Evolutionary conservation across 2,329 filamentous ascomycete species (phyloP).

Genomic region (Incumbomyces lentus): DNA sequence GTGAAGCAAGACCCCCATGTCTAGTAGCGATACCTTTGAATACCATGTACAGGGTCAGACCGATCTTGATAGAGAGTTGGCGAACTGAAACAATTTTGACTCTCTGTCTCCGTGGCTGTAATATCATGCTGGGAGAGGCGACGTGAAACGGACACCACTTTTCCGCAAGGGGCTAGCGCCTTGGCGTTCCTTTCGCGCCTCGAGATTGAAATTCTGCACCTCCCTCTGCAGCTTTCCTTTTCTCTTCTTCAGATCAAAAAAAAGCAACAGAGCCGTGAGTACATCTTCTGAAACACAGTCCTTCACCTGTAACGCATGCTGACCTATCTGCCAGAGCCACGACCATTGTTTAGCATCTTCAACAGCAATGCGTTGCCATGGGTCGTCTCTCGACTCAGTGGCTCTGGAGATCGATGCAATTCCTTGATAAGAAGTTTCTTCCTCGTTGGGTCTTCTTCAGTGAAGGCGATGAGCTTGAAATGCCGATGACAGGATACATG

Average conservation of each 20-base stretch:
- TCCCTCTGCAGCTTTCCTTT: conserved; percentile 9
- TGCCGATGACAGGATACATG: conserved; percentile 58
- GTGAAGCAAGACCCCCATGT: conserved; percentile 20
- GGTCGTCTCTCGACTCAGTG: conserved; percentile 44
- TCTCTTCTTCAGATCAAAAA: conserved; percentile 20
- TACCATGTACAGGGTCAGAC: not conserved
- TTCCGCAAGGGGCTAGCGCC: not conserved
- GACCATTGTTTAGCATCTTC: conserved; percentile 50
- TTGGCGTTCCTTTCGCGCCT: not conserved
- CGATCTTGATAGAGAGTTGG: too few relatives aligned
- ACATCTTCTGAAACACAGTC: not conserved
- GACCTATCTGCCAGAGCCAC: conserved; percentile 43
- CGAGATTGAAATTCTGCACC: not conserved
- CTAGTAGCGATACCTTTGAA: not conserved
- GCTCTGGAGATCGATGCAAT: conserved; percentile 51
- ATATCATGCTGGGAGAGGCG: too few relatives aligned
- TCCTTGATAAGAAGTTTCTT: conserved; percentile 59
- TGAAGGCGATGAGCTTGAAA: conserved; percentile 61
- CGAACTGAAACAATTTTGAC: too few relatives aligned
- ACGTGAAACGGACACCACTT: not conserved
- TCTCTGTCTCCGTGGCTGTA: too few relatives aligned
- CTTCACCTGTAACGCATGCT: conserved; percentile 34
- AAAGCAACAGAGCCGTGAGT: conserved; percentile 20
- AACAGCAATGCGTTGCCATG: conserved; percentile 62
- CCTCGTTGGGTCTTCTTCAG: conserved; percentile 58